phyloP scores from a whole-genome alignment of 176 grass and related monocot species.

The Lolium perenne region DNA sequence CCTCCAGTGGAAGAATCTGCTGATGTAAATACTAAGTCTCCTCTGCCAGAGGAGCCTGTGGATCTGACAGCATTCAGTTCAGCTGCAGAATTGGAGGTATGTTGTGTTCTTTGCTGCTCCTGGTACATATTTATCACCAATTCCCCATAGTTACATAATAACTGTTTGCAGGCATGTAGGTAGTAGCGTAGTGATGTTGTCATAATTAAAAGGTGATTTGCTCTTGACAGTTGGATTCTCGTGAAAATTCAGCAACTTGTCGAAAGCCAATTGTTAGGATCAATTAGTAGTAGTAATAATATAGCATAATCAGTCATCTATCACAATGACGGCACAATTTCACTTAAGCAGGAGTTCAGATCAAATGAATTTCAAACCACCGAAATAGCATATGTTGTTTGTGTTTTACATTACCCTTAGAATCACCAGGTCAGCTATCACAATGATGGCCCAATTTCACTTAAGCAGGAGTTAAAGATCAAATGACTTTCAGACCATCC shows the following conservation, averaged over 20 bases:
- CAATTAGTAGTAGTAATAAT: background rate
- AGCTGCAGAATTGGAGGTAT: conserved; percentile 76
- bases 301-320: conserved; percentile 17
- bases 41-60: conserved; percentile 48
- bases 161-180: conserved; percentile 6
- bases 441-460: background rate
- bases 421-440: conserved; percentile 7
- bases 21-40: conserved; percentile 17
- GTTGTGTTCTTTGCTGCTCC: background rate
- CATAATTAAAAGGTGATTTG: conserved; percentile 1
- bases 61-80: conserved; percentile 67
- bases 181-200: conserved; percentile 11
- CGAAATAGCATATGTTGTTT: conserved; percentile 23
- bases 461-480: background rate
- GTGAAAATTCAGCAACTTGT: background rate
- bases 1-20: conserved; percentile 31
- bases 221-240: background rate
- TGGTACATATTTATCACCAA: background rate
- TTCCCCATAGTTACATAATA: background rate
- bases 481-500: background rate
- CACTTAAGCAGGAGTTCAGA: background rate
- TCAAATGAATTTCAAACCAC: background rate
- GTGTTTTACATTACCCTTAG: background rate
- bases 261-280: background rate
- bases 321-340: background rate